Base-by-base conservation (phyloP, 2,329 filamentous ascomycete species). In the Trichoderma gracile region DNA sequence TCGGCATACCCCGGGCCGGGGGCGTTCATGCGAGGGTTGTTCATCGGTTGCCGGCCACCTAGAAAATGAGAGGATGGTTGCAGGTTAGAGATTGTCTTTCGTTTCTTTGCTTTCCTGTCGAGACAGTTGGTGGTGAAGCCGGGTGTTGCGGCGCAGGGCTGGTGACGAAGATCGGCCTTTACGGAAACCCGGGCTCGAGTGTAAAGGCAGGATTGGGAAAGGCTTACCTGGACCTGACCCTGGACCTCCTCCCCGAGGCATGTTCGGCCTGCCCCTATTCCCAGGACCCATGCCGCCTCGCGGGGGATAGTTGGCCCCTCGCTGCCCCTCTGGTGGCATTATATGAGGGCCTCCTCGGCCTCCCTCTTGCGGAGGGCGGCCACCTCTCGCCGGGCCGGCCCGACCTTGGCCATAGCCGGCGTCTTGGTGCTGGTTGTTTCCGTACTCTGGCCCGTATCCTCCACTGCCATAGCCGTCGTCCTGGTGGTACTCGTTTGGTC, bases 371-470 rank as follows among this genome's bases (percentile, higher is more conserved):
- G 75, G 76, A 19, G 76, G 76, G 52, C 77, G 76, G 66, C 79
- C 78, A 56, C 78, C 77, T 23, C 77, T 77, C 8, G 76, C 76
- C 7, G 74, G 75, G 6, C 78, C 79, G 15, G 78, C 79, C 14
- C 73, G 76, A 40, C 77, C 77, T 71, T 79, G 78, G 50, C 75
- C 78, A 67, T 82, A 84, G 66, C 77, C 78, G 63, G 77, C 77
- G 52, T 81, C 79, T 58, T 78, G 77, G 68, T 81, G 80, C 42
- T 79, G 77, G 60, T 17, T 46, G 23, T 69, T 73, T 59, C 75
- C 76, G 52, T 79, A 78, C 23, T 75, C 77, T 66, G 80, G 78
- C 2, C 69, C 74, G 50, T 76, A 70, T 21, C 68, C 71, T 23
- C 58, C 47, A 43, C 67, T 78, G 27, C 78, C 76, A 19, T 83